Percentiles rank a stretch among this genome's conserved stretches.
Evolutionary conservation across 2,329 filamentous ascomycete species (phyloP).

Genomic region (Neophaeococcomyces aloes): DNA sequence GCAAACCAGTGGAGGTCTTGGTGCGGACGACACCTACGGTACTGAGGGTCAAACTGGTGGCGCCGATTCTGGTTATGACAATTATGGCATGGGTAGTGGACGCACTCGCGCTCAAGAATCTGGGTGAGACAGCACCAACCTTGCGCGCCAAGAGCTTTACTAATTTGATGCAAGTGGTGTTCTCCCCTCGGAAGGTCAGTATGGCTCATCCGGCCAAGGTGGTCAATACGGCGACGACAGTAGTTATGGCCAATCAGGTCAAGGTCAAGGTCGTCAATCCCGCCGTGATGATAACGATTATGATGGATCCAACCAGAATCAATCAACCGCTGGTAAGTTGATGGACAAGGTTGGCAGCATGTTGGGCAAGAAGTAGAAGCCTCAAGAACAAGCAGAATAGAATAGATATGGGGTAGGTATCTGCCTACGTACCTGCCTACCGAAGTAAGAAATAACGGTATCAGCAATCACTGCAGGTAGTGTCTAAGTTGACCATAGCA

Average conservation of each 20-base stretch:
- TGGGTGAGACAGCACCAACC: background rate
- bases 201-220: background rate
- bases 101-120: slow-evolving; percentile 13
- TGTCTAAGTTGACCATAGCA: background rate
- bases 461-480: slow-evolving; percentile 10
- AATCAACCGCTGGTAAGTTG: slow-evolving; percentile 23
- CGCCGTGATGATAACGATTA: no score
- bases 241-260: no score
- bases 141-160: background rate
- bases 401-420: slow-evolving; percentile 21
- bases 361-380: slow-evolving; percentile 20
- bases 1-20: slow-evolving; percentile 11
- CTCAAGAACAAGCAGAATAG: slow-evolving; percentile 20
- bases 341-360: slow-evolving; percentile 24
- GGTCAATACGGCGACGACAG: slow-evolving; percentile 18
- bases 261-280: no score
- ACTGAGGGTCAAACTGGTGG: slow-evolving; percentile 11
- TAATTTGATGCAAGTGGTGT: background rate
- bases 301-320: no score
- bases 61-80: background rate
- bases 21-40: slow-evolving; percentile 16
- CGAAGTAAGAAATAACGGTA: no score
- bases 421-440: no score
- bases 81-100: slow-evolving; percentile 14
- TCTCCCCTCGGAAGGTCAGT: background rate